Percentiles rank a stretch among this genome's conserved stretches.
Conservation (phyloP, 1,139 yeast genomes). For the Wickerhamiella pararugosa region DNA sequence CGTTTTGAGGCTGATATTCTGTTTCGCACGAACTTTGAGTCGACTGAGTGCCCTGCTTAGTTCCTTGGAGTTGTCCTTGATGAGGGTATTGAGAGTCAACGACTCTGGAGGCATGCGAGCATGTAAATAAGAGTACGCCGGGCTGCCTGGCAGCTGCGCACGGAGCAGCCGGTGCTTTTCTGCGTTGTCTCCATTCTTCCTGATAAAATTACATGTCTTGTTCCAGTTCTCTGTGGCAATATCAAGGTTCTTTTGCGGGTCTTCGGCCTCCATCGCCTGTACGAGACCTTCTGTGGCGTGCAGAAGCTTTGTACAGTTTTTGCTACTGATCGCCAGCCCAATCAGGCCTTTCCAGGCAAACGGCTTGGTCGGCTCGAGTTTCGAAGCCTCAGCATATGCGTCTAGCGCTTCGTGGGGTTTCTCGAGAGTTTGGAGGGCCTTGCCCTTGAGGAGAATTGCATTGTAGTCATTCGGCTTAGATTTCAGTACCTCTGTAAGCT, state of each 20-base stretch:
- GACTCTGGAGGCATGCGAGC: conserved; percentile 37
- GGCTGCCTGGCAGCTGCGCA: conserved; percentile 47
- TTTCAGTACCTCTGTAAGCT: conserved; percentile 21
- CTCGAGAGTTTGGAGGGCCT: conserved; percentile 35
- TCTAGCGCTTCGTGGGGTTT: conserved; percentile 32
- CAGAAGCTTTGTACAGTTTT: conserved; percentile 28
- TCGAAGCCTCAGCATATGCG: conserved; percentile 42
- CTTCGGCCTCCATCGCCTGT: conserved; percentile 14
- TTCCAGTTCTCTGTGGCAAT: conserved; percentile 17
- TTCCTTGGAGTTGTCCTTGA: conserved; percentile 31
- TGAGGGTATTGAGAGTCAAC: conserved; percentile 35
- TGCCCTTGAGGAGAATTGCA: conserved; percentile 32
- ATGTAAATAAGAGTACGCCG: conserved; percentile 42
- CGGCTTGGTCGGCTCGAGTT: conserved; percentile 38
- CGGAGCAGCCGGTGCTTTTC: conserved; percentile 34
- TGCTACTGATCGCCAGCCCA: conserved; percentile 35
- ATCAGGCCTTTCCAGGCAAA: conserved; percentile 76
- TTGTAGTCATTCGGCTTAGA: conserved; percentile 33
- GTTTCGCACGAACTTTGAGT: conserved; percentile 20
- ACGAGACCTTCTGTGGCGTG: conserved; percentile 22
- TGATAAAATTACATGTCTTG: conserved; percentile 12
- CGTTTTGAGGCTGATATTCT: conserved; percentile 16
- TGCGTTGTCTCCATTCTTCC: conserved; percentile 11
- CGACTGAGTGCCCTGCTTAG: conserved; percentile 27
- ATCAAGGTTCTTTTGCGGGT: conserved; percentile 17